phyloP scores from a whole-genome alignment of 2,329 filamentous ascomycete genomes.

The Nemania serpens region DNA sequence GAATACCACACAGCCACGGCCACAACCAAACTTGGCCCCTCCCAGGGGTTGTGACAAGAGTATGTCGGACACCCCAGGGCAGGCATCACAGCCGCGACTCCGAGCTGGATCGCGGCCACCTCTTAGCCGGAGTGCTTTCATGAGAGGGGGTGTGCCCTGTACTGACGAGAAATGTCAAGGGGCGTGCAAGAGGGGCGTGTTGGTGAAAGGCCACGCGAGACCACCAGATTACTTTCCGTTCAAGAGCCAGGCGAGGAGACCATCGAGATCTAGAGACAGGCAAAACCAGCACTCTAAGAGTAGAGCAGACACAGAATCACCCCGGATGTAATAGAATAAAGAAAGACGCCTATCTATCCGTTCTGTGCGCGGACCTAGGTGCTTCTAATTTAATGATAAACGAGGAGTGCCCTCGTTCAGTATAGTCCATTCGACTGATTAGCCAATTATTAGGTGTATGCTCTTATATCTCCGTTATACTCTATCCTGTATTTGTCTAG shows the following conservation, averaged over 20 bases:
- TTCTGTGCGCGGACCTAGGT: too few species aligned
- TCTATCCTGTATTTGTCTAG: too few species aligned
- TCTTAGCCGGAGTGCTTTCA: constrained; percentile 35
- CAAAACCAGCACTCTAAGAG: too few species aligned
- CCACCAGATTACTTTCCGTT: constrained; percentile 32
- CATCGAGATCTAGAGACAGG: neutral
- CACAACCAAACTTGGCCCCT: neutral
- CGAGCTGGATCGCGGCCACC: constrained; percentile 35
- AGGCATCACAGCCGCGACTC: constrained; percentile 29
- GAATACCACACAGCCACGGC: neutral
- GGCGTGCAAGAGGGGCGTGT: neutral
- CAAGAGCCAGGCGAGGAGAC: constrained; percentile 2
- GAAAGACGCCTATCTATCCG: too few species aligned
- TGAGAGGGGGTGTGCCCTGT: neutral
- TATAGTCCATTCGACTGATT: too few species aligned
- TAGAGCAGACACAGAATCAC: too few species aligned
- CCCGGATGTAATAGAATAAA: too few species aligned
- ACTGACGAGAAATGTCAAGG: constrained; percentile 4
- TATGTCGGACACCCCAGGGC: neutral
- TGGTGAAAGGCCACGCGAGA: neutral
- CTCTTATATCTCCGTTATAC: too few species aligned
- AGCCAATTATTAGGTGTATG: too few species aligned
- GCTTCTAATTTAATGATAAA: too few species aligned
- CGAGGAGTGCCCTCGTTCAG: too few species aligned
- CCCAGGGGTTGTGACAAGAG: neutral